phyloP scores from a whole-genome alignment of 2,329 filamentous ascomycete species.

The Hypoxylon sp. region DNA sequence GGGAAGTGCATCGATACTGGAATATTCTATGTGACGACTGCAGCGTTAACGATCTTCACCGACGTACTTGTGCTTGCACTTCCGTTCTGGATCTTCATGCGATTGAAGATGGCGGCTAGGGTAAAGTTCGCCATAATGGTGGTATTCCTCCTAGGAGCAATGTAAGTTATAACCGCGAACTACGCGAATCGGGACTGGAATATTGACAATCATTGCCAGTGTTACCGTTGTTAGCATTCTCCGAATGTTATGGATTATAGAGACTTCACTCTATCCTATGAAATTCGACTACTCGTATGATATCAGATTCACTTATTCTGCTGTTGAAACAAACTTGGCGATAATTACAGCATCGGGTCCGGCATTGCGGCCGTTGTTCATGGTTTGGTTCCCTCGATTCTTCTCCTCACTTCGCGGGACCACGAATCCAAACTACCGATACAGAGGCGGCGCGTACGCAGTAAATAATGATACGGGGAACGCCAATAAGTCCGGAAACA shows the following conservation, averaged over 20 bases:
- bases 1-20: conserved; percentile 42
- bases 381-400: conserved; percentile 48
- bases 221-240: conserved; percentile 45
- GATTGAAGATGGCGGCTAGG: conserved; percentile 58
- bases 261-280: conserved; percentile 42
- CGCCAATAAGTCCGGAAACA: conserved; percentile 34
- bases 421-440: conserved; percentile 42
- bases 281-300: conserved; percentile 47
- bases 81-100: conserved; percentile 60
- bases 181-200: not conserved
- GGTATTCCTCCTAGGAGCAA: conserved; percentile 55
- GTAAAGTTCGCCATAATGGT: conserved; percentile 58
- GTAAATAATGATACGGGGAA: conserved; percentile 31
- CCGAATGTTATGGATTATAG: conserved; percentile 45
- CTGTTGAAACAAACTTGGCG: conserved; percentile 51
- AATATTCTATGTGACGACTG: conserved; percentile 48
- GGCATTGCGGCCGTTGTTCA: conserved; percentile 46
- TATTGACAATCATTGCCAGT: conserved; percentile 31
- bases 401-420: conserved; percentile 44
- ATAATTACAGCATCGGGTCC: conserved; percentile 51
- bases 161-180: conserved; percentile 42
- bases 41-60: conserved; percentile 59
- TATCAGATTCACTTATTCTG: conserved; percentile 48
- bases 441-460: conserved; percentile 31
- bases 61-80: conserved; percentile 59